A percentile compares a stretch with the other conserved stretches of the same genome.
These are phyloP conservation scores for Athelia sp. DNA, from an alignment of 1,284 basidiomycete genomes.

Conservation along the genomic window DNA sequence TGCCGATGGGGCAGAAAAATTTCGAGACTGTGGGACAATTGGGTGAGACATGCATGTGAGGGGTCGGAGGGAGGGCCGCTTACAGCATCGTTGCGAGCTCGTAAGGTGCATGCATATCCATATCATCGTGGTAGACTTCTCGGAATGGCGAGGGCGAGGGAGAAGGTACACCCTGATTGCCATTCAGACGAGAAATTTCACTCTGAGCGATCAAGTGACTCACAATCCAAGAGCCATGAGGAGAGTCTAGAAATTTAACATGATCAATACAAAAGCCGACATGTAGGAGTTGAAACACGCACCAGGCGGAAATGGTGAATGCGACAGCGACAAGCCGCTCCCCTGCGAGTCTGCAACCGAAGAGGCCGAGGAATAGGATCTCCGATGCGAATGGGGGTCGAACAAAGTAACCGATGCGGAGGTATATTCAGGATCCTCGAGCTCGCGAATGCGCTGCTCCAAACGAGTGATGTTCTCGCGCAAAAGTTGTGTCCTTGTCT, in stretches of 20 bases:
- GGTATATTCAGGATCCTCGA: slow-evolving; percentile 55
- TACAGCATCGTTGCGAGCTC: slow-evolving; percentile 67
- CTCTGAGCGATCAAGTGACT: slow-evolving; percentile 9
- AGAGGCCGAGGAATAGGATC: slow-evolving; percentile 59
- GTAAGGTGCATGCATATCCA: slow-evolving; percentile 50
- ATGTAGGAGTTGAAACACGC: slow-evolving; percentile 14
- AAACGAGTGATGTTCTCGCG: slow-evolving; percentile 54
- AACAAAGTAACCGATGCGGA: slow-evolving; percentile 46
- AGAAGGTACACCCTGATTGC: slow-evolving; percentile 30
- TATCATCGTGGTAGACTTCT: slow-evolving; percentile 43
- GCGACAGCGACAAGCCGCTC: slow-evolving; percentile 50
- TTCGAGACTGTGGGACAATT: slow-evolving; percentile 44
- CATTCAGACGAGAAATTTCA: not conserved
- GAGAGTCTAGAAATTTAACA: slow-evolving; percentile 25
- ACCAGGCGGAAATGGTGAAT: slow-evolving; percentile 62
- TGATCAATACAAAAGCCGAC: not conserved
- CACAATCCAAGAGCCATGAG: slow-evolving; percentile 28
- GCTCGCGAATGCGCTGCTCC: slow-evolving; percentile 50
- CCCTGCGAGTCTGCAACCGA: slow-evolving; percentile 56
- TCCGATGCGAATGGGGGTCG: slow-evolving; percentile 45
- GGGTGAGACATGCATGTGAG: slow-evolving; percentile 8
- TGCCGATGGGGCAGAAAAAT: slow-evolving; percentile 72
- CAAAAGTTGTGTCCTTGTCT: slow-evolving; percentile 57
- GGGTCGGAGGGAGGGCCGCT: slow-evolving; percentile 19
- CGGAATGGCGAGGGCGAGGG: slow-evolving; percentile 46